These are phyloP conservation scores for Botrytis porri DNA, from an alignment of 2,329 filamentous ascomycete genomes.

Conservation along the genomic window DNA sequence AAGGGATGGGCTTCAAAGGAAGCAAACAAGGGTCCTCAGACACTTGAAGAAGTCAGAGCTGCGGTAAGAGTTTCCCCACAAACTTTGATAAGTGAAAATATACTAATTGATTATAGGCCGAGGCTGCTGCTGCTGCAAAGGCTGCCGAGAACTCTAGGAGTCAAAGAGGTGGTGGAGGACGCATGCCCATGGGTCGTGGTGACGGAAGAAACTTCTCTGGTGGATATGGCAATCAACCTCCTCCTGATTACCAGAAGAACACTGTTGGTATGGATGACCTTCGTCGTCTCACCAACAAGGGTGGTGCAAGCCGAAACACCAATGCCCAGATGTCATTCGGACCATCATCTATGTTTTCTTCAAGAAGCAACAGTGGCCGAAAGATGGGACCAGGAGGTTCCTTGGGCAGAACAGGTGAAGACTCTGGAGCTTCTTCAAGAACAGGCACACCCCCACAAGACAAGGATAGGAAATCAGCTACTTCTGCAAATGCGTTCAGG, in stretches of 20 bases:
- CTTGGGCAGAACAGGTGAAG: conserved; percentile 71
- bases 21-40: conserved; percentile 92
- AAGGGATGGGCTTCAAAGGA: conserved; percentile 84
- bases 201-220: conserved; percentile 82
- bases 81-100: neutral
- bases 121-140: conserved; percentile 75
- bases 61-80: conserved; percentile 52
- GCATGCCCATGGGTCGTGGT: conserved; percentile 73
- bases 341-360: conserved; percentile 81
- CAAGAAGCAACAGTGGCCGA: conserved; percentile 87
- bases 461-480: conserved; percentile 58
- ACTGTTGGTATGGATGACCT: conserved; percentile 90
- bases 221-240: conserved; percentile 67
- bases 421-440: conserved; percentile 83
- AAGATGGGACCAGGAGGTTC: conserved; percentile 73
- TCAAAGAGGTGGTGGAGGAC: conserved; percentile 64
- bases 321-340: conserved; percentile 66
- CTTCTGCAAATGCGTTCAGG: conserved; percentile 90
- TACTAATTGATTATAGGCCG: conserved; percentile 47
- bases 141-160: conserved; percentile 67
- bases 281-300: conserved; percentile 70
- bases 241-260: conserved; percentile 68
- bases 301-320: conserved; percentile 53
- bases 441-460: conserved; percentile 83
- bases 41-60: conserved; percentile 84